These are phyloP conservation scores for Colletotrichum spaethianum DNA, from an alignment of 2,329 filamentous ascomycete species.

Conservation along the genomic window DNA sequence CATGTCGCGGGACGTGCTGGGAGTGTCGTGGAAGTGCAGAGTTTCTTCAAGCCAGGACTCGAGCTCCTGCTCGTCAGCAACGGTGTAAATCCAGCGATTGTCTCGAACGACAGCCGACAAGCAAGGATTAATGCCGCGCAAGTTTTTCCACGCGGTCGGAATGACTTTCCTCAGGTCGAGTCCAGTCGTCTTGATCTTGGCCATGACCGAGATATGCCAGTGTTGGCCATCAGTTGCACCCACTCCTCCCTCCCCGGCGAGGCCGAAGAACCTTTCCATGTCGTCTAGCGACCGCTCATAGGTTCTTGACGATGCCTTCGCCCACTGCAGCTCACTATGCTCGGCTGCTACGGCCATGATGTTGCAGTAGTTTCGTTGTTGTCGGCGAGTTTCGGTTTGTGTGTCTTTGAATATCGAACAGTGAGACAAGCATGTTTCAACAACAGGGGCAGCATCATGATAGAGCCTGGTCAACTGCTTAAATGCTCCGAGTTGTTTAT, in stretches of 20 bases:
- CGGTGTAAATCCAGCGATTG: background rate
- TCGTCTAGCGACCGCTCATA: conserved; percentile 1
- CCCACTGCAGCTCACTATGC: background rate
- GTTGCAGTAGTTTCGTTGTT: background rate
- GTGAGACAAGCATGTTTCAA: background rate
- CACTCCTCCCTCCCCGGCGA: background rate
- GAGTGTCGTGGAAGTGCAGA: conserved; percentile 1
- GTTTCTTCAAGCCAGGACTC: background rate
- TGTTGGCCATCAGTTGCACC: background rate
- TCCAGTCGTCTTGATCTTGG: background rate
- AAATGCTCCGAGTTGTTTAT: conserved; percentile 1
- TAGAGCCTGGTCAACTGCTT: background rate
- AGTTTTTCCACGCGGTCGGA: background rate
- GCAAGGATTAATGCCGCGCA: background rate
- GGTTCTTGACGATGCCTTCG: background rate
- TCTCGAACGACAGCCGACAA: background rate
- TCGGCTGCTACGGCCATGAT: background rate
- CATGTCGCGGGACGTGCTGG: background rate
- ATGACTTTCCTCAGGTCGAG: background rate
- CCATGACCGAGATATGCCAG: background rate
- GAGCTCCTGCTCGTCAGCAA: background rate
- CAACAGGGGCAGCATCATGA: background rate
- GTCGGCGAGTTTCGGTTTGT: background rate
- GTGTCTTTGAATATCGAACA: background rate
- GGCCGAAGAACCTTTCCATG: background rate